These are phyloP conservation scores for Lodderomyces parapsilosis DNA, from an alignment of 1,139 yeast species.

Conservation along the genomic window DNA sequence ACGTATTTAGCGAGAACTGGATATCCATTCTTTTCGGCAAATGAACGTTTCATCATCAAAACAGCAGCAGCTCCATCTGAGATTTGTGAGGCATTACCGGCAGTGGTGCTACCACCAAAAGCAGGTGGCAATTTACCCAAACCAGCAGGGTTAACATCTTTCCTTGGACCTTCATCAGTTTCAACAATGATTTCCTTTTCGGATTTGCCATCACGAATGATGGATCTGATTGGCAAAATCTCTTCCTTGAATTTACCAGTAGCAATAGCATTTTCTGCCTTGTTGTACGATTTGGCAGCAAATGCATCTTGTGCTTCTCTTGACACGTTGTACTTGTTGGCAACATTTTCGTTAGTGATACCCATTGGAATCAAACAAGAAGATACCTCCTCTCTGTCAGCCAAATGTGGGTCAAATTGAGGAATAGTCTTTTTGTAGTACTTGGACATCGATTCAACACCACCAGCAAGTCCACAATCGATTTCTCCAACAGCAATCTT, in stretches of 20 bases:
- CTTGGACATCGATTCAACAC: conserved; percentile 89
- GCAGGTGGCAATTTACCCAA: conserved; percentile 81
- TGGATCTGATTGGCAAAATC: conserved; percentile 71
- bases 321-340: conserved; percentile 54
- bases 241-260: conserved; percentile 80
- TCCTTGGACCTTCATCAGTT: conserved; percentile 90
- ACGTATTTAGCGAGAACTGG: conserved; percentile 73
- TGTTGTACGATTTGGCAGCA: conserved; percentile 81
- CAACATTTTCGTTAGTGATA: conserved; percentile 48
- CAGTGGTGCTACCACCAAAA: conserved; percentile 89
- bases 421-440: conserved; percentile 75
- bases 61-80: conserved; percentile 96
- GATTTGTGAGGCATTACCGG: conserved; percentile 95
- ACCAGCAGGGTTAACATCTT: conserved; percentile 77
- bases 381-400: conserved; percentile 28
- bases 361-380: conserved; percentile 71
- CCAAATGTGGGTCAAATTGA: conserved; percentile 51
- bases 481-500: conserved; percentile 86
- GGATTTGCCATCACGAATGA: conserved; percentile 21
- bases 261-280: conserved; percentile 74
- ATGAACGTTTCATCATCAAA: conserved; percentile 80
- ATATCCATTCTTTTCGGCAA: conserved; percentile 72
- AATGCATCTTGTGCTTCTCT: conserved; percentile 81
- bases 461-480: conserved; percentile 86
- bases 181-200: conserved; percentile 50